These are phyloP conservation scores for Candida methanosorbosa DNA, from an alignment of 805 yeast genomes.

Conservation along the genomic window DNA sequence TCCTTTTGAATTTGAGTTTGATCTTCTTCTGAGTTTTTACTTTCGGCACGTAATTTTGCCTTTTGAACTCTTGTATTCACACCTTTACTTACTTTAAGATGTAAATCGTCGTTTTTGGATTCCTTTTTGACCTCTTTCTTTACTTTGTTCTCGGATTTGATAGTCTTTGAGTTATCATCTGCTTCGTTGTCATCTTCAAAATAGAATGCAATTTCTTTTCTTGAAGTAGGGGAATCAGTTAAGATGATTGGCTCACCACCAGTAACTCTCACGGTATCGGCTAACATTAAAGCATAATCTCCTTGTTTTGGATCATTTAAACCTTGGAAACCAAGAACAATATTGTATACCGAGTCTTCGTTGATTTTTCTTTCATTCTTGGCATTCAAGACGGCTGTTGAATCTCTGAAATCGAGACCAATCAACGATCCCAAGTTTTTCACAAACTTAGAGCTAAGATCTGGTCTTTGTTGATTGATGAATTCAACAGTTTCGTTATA, in stretches of 20 bases:
- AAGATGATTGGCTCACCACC: slow-evolving; percentile 52
- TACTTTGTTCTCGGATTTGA: slow-evolving; percentile 3
- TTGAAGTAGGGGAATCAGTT: slow-evolving; percentile 65
- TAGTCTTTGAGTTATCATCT: slow-evolving; percentile 29
- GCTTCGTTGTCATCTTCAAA: slow-evolving; percentile 69
- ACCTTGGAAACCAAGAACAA: slow-evolving; percentile 71
- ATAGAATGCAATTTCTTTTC: slow-evolving; percentile 74
- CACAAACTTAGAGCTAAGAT: slow-evolving; percentile 53
- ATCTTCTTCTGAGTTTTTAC: slow-evolving; percentile 66
- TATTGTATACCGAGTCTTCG: slow-evolving; percentile 66
- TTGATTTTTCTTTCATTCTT: slow-evolving; percentile 61
- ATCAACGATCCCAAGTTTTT: slow-evolving; percentile 82
- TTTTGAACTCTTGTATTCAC: slow-evolving; percentile 60
- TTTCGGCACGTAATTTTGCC: slow-evolving; percentile 72
- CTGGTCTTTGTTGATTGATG: slow-evolving; percentile 56
- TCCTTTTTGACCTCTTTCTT: slow-evolving; percentile 12
- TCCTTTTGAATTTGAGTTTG: slow-evolving; percentile 73
- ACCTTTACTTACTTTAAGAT: slow-evolving; percentile 14
- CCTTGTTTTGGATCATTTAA: slow-evolving; percentile 45
- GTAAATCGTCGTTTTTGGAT: slow-evolving; percentile 2
- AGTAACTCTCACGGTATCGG: slow-evolving; percentile 74
- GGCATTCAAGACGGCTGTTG: slow-evolving; percentile 60
- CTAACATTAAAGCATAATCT: slow-evolving; percentile 60
- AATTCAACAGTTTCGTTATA: slow-evolving; percentile 55
- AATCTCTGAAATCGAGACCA: slow-evolving; percentile 85